phyloP scores from a whole-genome alignment of 1,284 basidiomycete species.

The Phellopilus nigrolimitatus region DNA sequence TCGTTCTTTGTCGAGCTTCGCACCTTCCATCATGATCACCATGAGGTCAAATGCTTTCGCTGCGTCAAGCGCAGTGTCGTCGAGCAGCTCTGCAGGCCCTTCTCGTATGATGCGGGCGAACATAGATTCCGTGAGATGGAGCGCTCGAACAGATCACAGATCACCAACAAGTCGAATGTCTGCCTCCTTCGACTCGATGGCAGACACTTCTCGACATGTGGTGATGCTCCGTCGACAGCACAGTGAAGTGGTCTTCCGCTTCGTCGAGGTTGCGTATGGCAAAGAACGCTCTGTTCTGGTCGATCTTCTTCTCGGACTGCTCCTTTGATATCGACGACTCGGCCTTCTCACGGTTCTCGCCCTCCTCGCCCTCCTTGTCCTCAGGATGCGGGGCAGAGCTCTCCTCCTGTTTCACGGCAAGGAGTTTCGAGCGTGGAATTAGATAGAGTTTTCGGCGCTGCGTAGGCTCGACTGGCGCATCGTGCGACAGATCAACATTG shows the following conservation, averaged over 20 bases:
- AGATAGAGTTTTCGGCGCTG: slow-evolving; percentile 76
- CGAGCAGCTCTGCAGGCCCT: slow-evolving; percentile 75
- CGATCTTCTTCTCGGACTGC: slow-evolving; percentile 74
- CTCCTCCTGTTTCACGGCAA: slow-evolving; percentile 40
- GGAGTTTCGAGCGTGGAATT: slow-evolving; percentile 52
- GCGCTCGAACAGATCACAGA: slow-evolving; percentile 58
- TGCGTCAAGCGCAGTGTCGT: slow-evolving; percentile 86
- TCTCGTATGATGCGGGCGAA: slow-evolving; percentile 55
- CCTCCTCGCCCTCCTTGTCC: slow-evolving; percentile 50
- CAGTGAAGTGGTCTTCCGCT: slow-evolving; percentile 79
- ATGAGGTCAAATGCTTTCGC: slow-evolving; percentile 81
- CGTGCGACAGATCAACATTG: slow-evolving; percentile 41
- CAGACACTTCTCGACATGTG: slow-evolving; percentile 63
- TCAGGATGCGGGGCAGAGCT: slow-evolving; percentile 49
- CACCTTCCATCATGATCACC: slow-evolving; percentile 67
- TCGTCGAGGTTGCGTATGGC: slow-evolving; percentile 77
- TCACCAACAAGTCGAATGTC: slow-evolving; percentile 76
- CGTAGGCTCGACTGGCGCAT: slow-evolving; percentile 33
- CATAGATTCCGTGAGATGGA: slow-evolving; percentile 52
- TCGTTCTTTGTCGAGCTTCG: slow-evolving; percentile 59
- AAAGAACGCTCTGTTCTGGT: slow-evolving; percentile 75
- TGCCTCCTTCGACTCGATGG: slow-evolving; percentile 79
- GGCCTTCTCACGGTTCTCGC: slow-evolving; percentile 26
- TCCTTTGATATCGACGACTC: slow-evolving; percentile 58
- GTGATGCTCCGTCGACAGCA: slow-evolving; percentile 61